Percentiles rank a stretch among this genome's conserved stretches.
Conservation (phyloP, 2,329 filamentous ascomycete species). For the Volutella citrinella region DNA sequence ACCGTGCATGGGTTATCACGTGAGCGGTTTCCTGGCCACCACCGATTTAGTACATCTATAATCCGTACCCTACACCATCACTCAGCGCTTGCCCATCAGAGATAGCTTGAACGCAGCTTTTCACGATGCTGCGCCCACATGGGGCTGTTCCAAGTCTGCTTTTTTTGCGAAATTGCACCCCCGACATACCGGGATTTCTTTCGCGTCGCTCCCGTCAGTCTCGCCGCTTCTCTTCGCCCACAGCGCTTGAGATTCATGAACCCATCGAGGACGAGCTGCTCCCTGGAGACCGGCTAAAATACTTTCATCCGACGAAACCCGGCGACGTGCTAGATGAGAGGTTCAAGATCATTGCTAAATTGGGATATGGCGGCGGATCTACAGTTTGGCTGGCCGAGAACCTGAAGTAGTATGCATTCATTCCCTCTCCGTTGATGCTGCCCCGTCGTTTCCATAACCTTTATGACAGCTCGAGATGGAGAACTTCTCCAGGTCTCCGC, state of each 20-base stretch:
- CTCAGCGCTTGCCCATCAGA: too few relatives aligned
- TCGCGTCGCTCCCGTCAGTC: too few relatives aligned
- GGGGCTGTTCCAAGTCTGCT: too few relatives aligned
- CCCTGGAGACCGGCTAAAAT: slow-evolving; percentile 7
- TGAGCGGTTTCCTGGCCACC: too few relatives aligned
- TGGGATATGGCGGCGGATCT: slow-evolving; percentile 34
- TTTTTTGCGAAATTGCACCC: too few relatives aligned
- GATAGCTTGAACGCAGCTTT: too few relatives aligned
- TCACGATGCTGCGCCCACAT: too few relatives aligned
- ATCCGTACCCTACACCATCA: too few relatives aligned
- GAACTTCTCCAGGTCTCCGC: slow-evolving; percentile 2
- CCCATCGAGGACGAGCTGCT: slow-evolving; percentile 20
- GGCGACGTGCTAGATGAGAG: slow-evolving; percentile 30
- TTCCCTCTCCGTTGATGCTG: not conserved
- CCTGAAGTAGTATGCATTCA: slow-evolving; percentile 11
- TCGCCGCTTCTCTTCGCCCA: too few relatives aligned
- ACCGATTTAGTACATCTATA: too few relatives aligned
- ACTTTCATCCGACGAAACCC: slow-evolving; percentile 14
- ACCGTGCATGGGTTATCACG: too few relatives aligned
- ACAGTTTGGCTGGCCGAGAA: slow-evolving; percentile 37
- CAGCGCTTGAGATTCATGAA: slow-evolving; percentile 5
- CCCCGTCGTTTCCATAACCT: not conserved
- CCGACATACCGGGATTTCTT: too few relatives aligned
- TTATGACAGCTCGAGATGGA: slow-evolving; percentile 2
- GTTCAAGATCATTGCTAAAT: slow-evolving; percentile 34